A percentile compares a stretch with the other conserved stretches of the same genome.
phyloP scores from a whole-genome alignment of 169 alveolate species.

The Cyclospora cayetanensis region DNA sequence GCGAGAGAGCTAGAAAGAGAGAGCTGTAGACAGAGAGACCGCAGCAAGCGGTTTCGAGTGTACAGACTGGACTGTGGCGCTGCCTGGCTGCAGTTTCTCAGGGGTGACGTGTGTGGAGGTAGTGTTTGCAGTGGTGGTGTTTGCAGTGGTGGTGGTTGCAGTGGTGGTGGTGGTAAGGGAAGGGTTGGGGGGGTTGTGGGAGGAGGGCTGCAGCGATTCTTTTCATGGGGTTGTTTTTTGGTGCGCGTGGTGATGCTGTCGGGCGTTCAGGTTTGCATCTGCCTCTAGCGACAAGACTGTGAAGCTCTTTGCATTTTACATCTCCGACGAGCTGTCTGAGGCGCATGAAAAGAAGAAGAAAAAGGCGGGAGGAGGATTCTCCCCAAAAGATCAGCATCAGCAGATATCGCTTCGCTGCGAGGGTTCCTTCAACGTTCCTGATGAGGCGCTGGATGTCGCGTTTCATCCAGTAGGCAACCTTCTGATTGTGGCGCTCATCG shows the following conservation, averaged over 20 bases:
- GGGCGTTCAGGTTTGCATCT: slow-evolving; percentile 80
- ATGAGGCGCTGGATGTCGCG: slow-evolving; percentile 72
- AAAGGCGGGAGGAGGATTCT: not conserved
- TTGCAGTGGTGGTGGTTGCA: not conserved
- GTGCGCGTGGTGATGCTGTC: not conserved
- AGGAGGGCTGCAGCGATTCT: too few species aligned
- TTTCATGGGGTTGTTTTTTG: not conserved
- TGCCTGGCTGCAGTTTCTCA: too few species aligned
- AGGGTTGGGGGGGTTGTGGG: too few species aligned
- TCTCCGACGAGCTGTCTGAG: not conserved
- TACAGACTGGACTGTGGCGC: too few species aligned
- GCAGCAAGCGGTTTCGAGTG: too few species aligned
- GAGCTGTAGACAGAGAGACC: too few species aligned
- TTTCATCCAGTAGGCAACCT: slow-evolving; percentile 75
- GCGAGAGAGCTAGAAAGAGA: too few species aligned
- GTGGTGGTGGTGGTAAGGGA: too few species aligned
- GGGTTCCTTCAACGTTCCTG: slow-evolving; percentile 66
- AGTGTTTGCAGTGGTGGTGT: not conserved
- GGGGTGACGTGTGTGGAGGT: too few species aligned
- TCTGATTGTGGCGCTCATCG: slow-evolving; percentile 83
- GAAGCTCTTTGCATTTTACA: slow-evolving; percentile 74
- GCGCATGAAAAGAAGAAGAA: not conserved
- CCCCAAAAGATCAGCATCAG: not conserved
- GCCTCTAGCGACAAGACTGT: slow-evolving; percentile 80
- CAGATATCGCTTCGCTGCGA: not conserved